A percentile compares a stretch with the other conserved stretches of the same genome.
These are phyloP conservation scores for Cymodocea nodosa DNA, from an alignment of 116 monocot species.

Conservation along the genomic window DNA sequence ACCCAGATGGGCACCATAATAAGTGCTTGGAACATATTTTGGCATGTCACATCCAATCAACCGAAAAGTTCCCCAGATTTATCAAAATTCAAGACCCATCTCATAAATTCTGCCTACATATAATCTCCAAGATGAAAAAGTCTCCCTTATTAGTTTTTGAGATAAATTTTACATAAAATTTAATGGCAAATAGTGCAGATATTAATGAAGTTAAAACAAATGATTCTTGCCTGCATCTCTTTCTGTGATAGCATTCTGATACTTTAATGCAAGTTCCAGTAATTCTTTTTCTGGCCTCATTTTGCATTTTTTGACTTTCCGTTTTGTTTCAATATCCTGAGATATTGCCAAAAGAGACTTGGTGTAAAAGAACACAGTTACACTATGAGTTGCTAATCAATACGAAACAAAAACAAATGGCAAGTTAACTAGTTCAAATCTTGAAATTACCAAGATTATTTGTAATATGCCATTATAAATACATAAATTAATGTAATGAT, in stretches of 20 bases:
- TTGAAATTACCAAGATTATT: neutral
- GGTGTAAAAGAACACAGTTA: neutral
- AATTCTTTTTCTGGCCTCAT: conserved; percentile 67
- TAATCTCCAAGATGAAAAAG: no score
- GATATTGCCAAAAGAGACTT: conserved; percentile 11
- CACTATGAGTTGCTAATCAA: neutral
- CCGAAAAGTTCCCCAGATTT: no score
- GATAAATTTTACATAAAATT: neutral
- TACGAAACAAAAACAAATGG: neutral
- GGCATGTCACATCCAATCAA: no score
- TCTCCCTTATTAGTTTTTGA: neutral
- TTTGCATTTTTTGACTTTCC: conserved; percentile 52
- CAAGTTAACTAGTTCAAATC: neutral
- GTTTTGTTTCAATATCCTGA: conserved; percentile 74
- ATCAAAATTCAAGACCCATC: no score
- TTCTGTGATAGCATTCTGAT: conserved; percentile 73
- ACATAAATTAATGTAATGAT: no score
- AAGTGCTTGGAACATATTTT: no score
- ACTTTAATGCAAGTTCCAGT: conserved; percentile 60
- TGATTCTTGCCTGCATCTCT: conserved; percentile 72
- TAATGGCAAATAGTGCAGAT: neutral
- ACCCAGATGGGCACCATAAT: no score
- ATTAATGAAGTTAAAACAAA: neutral
- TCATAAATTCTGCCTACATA: no score
- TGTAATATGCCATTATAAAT: no score